Percentiles rank a stretch among this genome's conserved stretches.
phyloP scores from a whole-genome alignment of 2,329 filamentous ascomycete genomes.

The Stachybotrys chlorohalonatus region DNA sequence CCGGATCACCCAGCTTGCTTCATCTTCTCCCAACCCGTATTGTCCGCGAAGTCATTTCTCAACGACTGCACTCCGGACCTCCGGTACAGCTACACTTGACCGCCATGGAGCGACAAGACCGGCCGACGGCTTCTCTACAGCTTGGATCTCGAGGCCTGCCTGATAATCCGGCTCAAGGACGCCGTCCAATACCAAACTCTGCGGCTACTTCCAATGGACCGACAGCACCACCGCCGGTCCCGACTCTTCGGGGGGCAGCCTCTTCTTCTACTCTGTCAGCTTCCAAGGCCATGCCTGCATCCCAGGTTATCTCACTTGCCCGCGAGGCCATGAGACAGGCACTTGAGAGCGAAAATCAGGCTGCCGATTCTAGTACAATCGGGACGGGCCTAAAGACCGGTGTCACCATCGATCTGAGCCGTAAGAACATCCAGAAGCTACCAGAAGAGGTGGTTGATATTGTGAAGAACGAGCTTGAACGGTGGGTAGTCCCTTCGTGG shows the following conservation, averaged over 20 bases:
- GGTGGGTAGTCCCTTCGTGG: conserved; percentile 36
- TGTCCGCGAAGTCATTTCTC: not conserved
- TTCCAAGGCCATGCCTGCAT: conserved; percentile 44
- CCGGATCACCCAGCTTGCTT: not conserved
- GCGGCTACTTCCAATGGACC: conserved; percentile 29
- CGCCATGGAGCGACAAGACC: conserved; percentile 25
- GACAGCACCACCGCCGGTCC: conserved; percentile 34
- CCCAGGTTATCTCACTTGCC: conserved; percentile 56
- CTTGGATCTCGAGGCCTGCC: conserved; percentile 24
- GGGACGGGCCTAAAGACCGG: conserved; percentile 57
- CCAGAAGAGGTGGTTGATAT: conserved; percentile 68
- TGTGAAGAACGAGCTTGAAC: conserved; percentile 64
- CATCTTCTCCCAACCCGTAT: not conserved
- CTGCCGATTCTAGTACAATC: conserved; percentile 48
- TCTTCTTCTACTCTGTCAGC: conserved; percentile 39
- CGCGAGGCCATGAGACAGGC: conserved; percentile 60
- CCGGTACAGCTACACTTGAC: conserved; percentile 6
- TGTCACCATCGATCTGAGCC: conserved; percentile 70
- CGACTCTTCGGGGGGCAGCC: conserved; percentile 36
- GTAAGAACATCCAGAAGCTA: conserved; percentile 61
- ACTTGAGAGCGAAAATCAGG: conserved; percentile 56
- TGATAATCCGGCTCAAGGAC: conserved; percentile 29
- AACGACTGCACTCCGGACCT: not conserved
- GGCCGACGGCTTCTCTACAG: conserved; percentile 12
- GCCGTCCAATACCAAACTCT: conserved; percentile 28